Evolutionary conservation across 371 early-diverging fungal genomes (phyloP), one percentile per base, ranked within the genome.

Genomic region (Parasitella parasitica): DNA sequence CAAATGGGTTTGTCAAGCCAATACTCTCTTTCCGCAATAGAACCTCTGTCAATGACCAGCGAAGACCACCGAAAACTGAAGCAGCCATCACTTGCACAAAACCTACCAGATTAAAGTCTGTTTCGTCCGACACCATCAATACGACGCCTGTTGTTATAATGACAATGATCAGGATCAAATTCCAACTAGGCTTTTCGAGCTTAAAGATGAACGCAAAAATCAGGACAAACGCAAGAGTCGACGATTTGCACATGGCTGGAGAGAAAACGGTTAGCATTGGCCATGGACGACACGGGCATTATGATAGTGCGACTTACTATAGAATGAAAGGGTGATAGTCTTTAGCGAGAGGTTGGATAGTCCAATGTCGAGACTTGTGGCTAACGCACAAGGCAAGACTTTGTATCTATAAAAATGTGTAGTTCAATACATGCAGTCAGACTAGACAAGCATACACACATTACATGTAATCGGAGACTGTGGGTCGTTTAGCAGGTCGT

Each of bases 321-420:
- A 94, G 64, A 96, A 94, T 6, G 94, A 87, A 24, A 96, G 83
- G 0, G 95, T 89, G 48, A 96, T 93, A 28, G 86, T 83, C 73
- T 91, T 90, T 48, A 95, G 70, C 9, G 91, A 90, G 6, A 89
- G 78, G 65, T 94, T 95, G 60, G 94, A 93, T 39, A 96, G 75
- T 3, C 95, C 97, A 69, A 96, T 91, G 64, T 96, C 96, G 63
- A 95, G 70, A 54, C 91, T 93, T 13, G 96, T 92, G 0, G 96
- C 92, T 4, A 94, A 64, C 24, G 91, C 94, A 66, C 95, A 94
- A 0, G 97, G 97, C 15, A 95, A 72, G 3, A 86, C 79, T 53
- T 84, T 86, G 60, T 76, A 82, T 43, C 86, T 84, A 32, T 32
- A 32, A 8, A 61, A 11, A 30, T 41, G 16, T 18, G 20, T 1